Evolutionary conservation across 2,329 filamentous ascomycete genomes (phyloP).

Genomic region (Trichoderma cornu-damae): DNA sequence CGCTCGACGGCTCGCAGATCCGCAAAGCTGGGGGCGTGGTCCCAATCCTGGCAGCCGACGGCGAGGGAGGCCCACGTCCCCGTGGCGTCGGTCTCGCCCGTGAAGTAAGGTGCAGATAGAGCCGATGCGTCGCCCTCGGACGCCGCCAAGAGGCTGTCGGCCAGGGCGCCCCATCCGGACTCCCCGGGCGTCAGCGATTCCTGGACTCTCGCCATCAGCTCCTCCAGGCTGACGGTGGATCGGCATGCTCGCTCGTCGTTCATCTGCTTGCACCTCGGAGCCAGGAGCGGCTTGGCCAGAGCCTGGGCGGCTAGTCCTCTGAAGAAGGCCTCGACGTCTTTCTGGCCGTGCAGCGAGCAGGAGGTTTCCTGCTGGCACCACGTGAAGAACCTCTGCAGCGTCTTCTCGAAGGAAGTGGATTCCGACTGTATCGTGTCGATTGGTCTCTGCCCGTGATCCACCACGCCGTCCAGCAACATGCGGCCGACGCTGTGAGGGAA

Average conservation of each 20-base stretch:
- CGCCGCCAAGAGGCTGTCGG: neutral
- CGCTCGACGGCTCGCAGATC: neutral
- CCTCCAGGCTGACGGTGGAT: neutral
- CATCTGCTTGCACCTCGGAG: neutral
- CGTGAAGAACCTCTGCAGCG: neutral
- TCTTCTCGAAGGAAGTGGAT: constrained; percentile 3
- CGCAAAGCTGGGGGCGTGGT: neutral
- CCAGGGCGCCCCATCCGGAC: neutral
- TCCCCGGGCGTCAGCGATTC: neutral
- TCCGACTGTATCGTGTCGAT: constrained; percentile 9
- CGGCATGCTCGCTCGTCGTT: neutral
- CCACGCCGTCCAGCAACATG: constrained; percentile 37
- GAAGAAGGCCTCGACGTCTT: neutral
- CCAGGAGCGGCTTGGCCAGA: neutral
- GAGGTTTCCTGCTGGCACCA: constrained; percentile 6
- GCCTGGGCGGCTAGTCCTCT: neutral
- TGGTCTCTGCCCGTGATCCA: constrained; percentile 23
- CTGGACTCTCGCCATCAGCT: neutral
- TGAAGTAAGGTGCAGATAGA: neutral
- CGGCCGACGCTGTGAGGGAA: constrained; percentile 33
- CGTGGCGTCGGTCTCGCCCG: neutral
- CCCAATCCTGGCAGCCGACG: neutral
- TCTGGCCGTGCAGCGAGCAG: neutral
- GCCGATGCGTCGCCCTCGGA: neutral
- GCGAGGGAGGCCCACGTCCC: neutral